Percentiles rank a stretch among this genome's conserved stretches.
Evolutionary conservation across 2,329 filamentous ascomycete species (phyloP).

Genomic region (Monosporascus sp.): DNA sequence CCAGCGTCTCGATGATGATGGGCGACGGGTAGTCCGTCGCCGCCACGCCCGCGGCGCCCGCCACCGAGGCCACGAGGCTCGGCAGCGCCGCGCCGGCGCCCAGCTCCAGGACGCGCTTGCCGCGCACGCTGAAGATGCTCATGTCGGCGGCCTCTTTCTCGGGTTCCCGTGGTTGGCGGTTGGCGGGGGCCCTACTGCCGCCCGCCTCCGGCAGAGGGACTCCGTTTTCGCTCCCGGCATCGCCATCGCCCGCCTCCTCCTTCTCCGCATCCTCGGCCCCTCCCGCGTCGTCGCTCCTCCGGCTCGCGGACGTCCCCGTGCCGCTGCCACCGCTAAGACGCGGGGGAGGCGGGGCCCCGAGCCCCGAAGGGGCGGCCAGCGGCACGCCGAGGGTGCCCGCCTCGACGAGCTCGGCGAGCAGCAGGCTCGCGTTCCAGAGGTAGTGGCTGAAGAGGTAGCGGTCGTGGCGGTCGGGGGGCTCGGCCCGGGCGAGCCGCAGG

Average conservation of each 20-base stretch:
- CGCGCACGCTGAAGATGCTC: conserved; percentile 16
- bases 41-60: conserved; percentile 46
- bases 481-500: conserved; percentile 39
- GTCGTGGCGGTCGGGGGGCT: conserved; percentile 47
- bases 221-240: too few species aligned
- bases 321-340: background rate
- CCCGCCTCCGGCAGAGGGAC: too few species aligned
- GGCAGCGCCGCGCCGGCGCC: conserved; percentile 60
- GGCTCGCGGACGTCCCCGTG: too few species aligned
- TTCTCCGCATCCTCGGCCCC: background rate
- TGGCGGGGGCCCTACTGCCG: too few species aligned
- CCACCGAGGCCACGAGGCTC: conserved; percentile 42
- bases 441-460: conserved; percentile 64
- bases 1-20: conserved; percentile 53
- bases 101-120: conserved; percentile 55
- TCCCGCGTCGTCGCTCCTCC: background rate
- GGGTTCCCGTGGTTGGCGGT: background rate
- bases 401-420: conserved; percentile 52
- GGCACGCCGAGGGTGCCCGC: conserved; percentile 34
- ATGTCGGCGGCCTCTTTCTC: background rate
- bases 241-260: background rate
- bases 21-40: conserved; percentile 65
- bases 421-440: conserved; percentile 63
- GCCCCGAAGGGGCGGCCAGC: background rate
- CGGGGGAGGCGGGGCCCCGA: too few species aligned